Evolutionary conservation across 176 grass and related monocot genomes (phyloP), one percentile per base, ranked within the genome.

Genomic region (Microstegium vimineum): DNA sequence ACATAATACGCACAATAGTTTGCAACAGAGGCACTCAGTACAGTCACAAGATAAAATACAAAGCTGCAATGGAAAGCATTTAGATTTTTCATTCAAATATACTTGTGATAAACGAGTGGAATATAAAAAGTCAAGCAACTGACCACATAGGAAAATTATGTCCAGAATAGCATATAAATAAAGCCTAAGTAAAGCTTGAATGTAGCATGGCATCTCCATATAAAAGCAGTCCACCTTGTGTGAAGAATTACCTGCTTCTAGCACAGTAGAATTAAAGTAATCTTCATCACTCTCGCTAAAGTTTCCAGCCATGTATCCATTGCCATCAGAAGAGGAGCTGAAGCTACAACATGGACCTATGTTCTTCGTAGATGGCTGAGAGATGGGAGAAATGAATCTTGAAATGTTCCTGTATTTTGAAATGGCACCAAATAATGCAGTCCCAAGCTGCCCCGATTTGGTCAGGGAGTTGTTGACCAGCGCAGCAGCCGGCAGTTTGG

Each of bases 281-380:
- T 98, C 91, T 66, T 86, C 92, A 84, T 98, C 90, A 71, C 86
- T 94, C 57, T 92, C 90, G 28, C 71, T 94, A 26, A 98, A 98
- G 66, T 98, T 91, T 65, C 90, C 88, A 68, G 95, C 95, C 84
- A 84, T 69, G 76, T 89, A 85, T 73, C 95, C 92, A 84, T 91
- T 89, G 76, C 82, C 90, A 62, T 94, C 88, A 62, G 95, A 98
- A 65, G 91, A 94, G 3, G 95, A 98, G 73, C 87, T 98, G 61
- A 89, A 94, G 85, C 88, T 89, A 75, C 75, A 81, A 49, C 75
- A 91, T 35, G 20, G 61, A 27, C 59, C 59, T 62, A 62, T 62
- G 43, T 32, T 90, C 86, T 83, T 87, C 10, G 35, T 18, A 31
- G 69, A 52, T 8, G 62, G 66, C 40, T 73, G 87, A 56, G 72